phyloP scores from a whole-genome alignment of 2,329 filamentous ascomycete species.

The Aspergillus awamori region DNA sequence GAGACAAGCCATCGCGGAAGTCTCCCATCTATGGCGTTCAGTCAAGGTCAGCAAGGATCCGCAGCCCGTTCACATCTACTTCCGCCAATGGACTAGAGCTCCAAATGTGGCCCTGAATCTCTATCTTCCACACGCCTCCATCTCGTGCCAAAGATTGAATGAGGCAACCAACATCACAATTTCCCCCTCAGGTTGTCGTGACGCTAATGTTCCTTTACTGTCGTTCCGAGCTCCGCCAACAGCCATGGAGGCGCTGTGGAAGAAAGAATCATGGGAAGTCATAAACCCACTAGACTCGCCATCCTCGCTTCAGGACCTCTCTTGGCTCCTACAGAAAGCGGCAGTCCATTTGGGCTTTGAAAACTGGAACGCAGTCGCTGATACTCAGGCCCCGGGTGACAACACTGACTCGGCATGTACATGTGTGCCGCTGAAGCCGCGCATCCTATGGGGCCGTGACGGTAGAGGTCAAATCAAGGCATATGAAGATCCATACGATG shows the following conservation, averaged over 20 bases:
- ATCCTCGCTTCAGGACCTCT: constrained; percentile 28
- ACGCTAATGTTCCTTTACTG: constrained; percentile 36
- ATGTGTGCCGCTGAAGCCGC: constrained; percentile 39
- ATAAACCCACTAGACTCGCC: constrained; percentile 31
- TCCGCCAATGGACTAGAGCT: constrained; percentile 33
- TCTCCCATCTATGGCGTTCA: constrained; percentile 53
- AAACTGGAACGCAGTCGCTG: constrained; percentile 32
- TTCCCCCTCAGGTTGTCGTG: constrained; percentile 29
- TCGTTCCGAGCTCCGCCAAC: constrained; percentile 28
- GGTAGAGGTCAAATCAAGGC: constrained; percentile 39
- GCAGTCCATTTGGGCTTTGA: constrained; percentile 28
- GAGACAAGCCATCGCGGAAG: constrained; percentile 50
- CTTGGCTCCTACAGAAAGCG: constrained; percentile 39
- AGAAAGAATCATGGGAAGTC: constrained; percentile 30
- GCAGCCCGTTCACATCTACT: constrained; percentile 32
- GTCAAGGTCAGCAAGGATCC: constrained; percentile 24
- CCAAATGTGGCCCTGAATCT: constrained; percentile 25
- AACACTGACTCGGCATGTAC: constrained; percentile 21
- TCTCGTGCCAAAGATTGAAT: constrained; percentile 27
- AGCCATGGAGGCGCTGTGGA: constrained; percentile 20
- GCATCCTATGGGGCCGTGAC: constrained; percentile 38
- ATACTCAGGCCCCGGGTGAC: not conserved
- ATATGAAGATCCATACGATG: constrained; percentile 56
- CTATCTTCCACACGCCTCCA: constrained; percentile 21
- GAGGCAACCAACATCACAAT: constrained; percentile 19